Percentiles rank a stretch among this genome's conserved stretches.
Conservation (phyloP, 257 asterid genomes). For the Nicotiana noctiflora region DNA sequence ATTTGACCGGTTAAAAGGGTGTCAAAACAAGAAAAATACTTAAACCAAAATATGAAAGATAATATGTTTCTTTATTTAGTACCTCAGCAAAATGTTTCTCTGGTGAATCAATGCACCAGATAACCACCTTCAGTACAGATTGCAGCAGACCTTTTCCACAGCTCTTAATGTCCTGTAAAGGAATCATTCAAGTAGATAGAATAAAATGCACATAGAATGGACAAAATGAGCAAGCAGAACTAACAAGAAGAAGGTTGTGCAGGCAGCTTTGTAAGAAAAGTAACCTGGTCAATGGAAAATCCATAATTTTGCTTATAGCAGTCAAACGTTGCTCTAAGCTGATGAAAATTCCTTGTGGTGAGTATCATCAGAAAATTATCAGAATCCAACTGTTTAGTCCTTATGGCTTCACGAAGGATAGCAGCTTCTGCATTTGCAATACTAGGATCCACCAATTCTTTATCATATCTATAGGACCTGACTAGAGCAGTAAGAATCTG, state of each 20-base stretch:
- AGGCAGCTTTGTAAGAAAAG: background rate
- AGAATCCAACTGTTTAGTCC: constrained; percentile 34
- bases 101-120: constrained; percentile 70
- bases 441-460: constrained; percentile 41
- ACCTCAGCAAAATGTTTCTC: constrained; percentile 89
- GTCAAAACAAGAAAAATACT: background rate
- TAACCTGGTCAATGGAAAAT: constrained; percentile 54
- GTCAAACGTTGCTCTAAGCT: constrained; percentile 64
- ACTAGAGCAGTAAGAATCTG: constrained; percentile 63
- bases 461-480: constrained; percentile 68
- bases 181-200: background rate
- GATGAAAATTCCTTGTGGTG: constrained; percentile 56
- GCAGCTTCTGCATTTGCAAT: constrained; percentile 55
- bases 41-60: background rate
- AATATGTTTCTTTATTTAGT: background rate
- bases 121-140: constrained; percentile 45
- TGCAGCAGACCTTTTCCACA: constrained; percentile 52
- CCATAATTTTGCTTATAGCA: constrained; percentile 47
- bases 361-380: constrained; percentile 45
- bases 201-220: background rate
- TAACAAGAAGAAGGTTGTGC: background rate
- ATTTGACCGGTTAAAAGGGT: background rate
- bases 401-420: constrained; percentile 39
- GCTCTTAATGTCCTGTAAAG: constrained; percentile 47
- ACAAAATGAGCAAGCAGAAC: background rate